Base-by-base conservation (phyloP, 164 flowering plant species). In the Piper betle region DNA sequence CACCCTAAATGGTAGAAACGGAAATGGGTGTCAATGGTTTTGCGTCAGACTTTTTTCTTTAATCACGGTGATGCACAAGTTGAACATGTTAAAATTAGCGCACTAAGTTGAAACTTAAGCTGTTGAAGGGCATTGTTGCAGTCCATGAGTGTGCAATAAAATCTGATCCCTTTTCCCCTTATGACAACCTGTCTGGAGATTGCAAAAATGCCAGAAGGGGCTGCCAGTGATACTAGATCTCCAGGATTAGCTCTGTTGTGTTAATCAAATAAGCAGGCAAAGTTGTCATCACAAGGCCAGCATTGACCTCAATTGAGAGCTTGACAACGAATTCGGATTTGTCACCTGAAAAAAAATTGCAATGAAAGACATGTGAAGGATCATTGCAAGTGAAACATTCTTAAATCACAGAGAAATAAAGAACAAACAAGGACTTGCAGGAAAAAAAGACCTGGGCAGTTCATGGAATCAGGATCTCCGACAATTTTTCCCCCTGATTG, bases 141-240 rank as follows among this genome's bases (percentile, higher is more conserved):
- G 15, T 84, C 82, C 57, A 72, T 53, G 39, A 87, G 17, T 43
- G 85, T 73, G 58, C 83, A 93, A n/a, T 69, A 77, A 62, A 89
- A 78, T 67, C 91, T 77, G 56, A 89, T 56, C 41, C 96, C 96
- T 60, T 69, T 81, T 46, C 84, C 96, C 78, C 72, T 78, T 57
- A 89, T 78, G 37, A 57, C 63, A 64, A 86, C 80, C 74, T 83
- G 89, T 64, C 78, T 78, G 55, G 89, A 82, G 50, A 92, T 87
- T 38, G 83, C 63, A 17, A 87, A 78, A 83, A 89, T 56, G 85
- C 83, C 68, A 81, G 89, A 63, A 92, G 85, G 50, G 96, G 93
- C 67, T 79, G 91, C 98, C 96, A 92, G 53, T 78, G 84, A 64
- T 76, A 64, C 62, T 73, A 78, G 25, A 67, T 76, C 71, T 62